Base-by-base conservation (phyloP, 2,329 filamentous ascomycete genomes). In the Fusarium devonianum region DNA sequence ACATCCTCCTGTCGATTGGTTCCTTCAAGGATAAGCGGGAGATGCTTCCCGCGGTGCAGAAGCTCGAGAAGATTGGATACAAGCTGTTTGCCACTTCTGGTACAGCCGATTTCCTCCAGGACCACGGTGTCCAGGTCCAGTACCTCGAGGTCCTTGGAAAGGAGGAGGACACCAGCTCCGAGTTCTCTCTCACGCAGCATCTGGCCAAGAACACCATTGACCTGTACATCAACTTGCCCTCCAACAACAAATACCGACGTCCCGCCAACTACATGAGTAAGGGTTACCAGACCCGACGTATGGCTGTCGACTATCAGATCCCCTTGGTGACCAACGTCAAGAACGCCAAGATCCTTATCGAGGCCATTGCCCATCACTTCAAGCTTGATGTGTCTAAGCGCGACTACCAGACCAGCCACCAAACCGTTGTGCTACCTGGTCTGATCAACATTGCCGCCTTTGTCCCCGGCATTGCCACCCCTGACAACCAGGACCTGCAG, bases 221-320 rank as follows among this genome's bases (percentile, higher is more conserved):
- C 72, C 78, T 99, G 53, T 99, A 99, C 78, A 97, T 99, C 85
- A 99, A 99, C 74, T 75, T 99, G 74, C 94, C 94, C n/a, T 97
- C 94, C 10, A 96, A 85, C 83, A 99, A 99, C 79, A 90, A 92
- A 73, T 99, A 95, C 81, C 86, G 94, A 65, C 87, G 94, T 62
- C 94, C 94, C 22, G 94, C 94, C 66, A 99, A 92, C 79, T 99
- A 97, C 76, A 95, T 99, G 88, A 95, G 90, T 74, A 94, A 94
- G 77, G 94, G 94, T 53, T 99, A 99, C 77, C 88, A 90, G 68
- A 97, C 94, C 46, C 86, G 94, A 71, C 87, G 94, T 73, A 97
- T 99, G 92, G 94, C 94, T 25, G 94, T 99, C 30, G 94, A 97
- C 74, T 85, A 97, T 76, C 93, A 97, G 76, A 96, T 94, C 44